Base-by-base conservation (phyloP, 1,284 basidiomycete species). In the Leccinum pallidistipes region DNA sequence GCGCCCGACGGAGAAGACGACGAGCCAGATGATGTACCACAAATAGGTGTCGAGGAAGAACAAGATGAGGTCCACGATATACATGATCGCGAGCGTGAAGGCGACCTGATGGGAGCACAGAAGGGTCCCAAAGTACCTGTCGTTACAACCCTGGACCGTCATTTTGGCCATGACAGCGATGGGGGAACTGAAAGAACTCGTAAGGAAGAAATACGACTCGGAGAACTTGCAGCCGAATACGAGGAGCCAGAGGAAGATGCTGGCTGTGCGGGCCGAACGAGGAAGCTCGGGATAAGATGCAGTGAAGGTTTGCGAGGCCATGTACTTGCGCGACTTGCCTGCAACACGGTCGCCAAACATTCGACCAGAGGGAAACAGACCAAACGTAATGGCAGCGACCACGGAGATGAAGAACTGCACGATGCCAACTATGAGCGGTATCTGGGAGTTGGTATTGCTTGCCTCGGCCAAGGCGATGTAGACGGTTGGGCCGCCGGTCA, bases 21-120 rank as follows among this genome's bases (percentile, higher is more conserved):
- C 95, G 69, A 95, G 87, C 95, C 95, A 98, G 74, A 97, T 96
- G 78, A 92, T 88, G 79, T 92, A 97, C 95, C 95, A 98, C 54
- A 98, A 79, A 82, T 97, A 98, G 50, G 95, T 98, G 80, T 98
- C 95, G 78, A 98, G 80, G 86, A 98, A 98, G 87, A 97, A 98
- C 67, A 97, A 82, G 57, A 92, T 83, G 62, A 97, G 77, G 73
- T 97, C 95, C 95, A 98, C 96, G 76, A 95, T 76, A 79, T 95
- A 97, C 95, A 97, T 98, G 83, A 97, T 93, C 29, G 94, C 81
- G 62, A 98, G 83, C 1, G 95, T 88, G 78, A 97, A 97, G 0
- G 89, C 86, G 49, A 95, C 90, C 64, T 98, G 95, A 71, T 96
- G 94, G 53, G 84, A 81, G 79, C 95, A 97, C 7, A 97, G 81